Conservation (phyloP, 257 asterid genomes). For the Nicotiana obtusifolia region DNA sequence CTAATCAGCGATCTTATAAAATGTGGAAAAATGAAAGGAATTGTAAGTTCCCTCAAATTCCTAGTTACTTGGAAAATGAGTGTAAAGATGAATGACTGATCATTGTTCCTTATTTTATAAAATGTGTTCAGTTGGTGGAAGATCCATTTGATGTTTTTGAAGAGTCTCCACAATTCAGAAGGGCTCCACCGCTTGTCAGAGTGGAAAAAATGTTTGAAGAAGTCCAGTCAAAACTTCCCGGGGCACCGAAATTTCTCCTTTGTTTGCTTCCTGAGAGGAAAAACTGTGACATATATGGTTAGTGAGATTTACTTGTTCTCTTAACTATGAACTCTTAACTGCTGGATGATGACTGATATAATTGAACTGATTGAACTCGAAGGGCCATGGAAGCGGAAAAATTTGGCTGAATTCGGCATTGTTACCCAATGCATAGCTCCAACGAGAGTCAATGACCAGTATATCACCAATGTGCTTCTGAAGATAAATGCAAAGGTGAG, state of each 20-base stretch:
- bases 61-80: neutral
- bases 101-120: neutral
- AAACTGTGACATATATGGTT: slow-evolving; percentile 75
- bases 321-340: neutral
- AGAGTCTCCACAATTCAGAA: slow-evolving; percentile 56
- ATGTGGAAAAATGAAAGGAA: slow-evolving; percentile 72
- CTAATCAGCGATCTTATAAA: slow-evolving; percentile 57
- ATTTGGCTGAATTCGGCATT: slow-evolving; percentile 72
- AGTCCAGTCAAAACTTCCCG: slow-evolving; percentile 60
- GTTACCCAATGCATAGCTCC: slow-evolving; percentile 88
- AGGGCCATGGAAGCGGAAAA: slow-evolving; percentile 91
- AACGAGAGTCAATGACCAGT: slow-evolving; percentile 60
- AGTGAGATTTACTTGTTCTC: slow-evolving; percentile 14
- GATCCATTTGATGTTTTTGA: slow-evolving; percentile 64
- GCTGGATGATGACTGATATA: neutral
- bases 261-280: slow-evolving; percentile 83
- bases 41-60: slow-evolving; percentile 41
- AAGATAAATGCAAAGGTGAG: slow-evolving; percentile 87
- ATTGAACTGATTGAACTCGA: neutral
- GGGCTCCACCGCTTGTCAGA: slow-evolving; percentile 64
- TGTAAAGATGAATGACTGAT: neutral
- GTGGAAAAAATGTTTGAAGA: slow-evolving; percentile 79
- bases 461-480: slow-evolving; percentile 65
- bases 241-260: slow-evolving; percentile 67
- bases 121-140: slow-evolving; percentile 44